Evolutionary conservation across 345 rosid genomes (phyloP), one percentile per base, ranked within the genome.

Genomic region (sweet orange (Citrus sinensis)): DNA sequence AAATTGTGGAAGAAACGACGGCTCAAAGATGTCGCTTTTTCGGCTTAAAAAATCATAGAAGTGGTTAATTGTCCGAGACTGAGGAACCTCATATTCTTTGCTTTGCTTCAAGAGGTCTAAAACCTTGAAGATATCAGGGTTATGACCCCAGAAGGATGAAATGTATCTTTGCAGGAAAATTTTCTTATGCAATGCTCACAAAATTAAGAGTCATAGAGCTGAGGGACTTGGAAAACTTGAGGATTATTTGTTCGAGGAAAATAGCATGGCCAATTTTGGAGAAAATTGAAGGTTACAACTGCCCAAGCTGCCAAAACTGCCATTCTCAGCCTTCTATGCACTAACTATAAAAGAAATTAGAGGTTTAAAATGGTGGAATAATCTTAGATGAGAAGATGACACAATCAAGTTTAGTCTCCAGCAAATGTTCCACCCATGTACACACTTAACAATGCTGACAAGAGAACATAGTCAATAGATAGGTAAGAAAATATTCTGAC

Each of bases 231-330:
- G 8, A 13, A 4, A 78, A 42, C n/a, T 62, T 85, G 51, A 82
- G 37, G 76, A 55, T 16, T 30, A 62, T 85, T 20, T 78, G 81
- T 70, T 71, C 72, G 10, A 79, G 82, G 63, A 62, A 39, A 46
- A 62, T 75, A 22, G 60, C 64, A 13, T 80, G 73, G 82, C 81
- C 79, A 0, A 80, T 59, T 69, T 24, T 78, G 73, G 84, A 64
- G 72, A 75, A 27, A 60, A 73, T 85, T 51, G 84, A 78, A 73
- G 86, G 78, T 10, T 72, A 71, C 78, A 83, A 79, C 80, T 83
- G 85, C 25, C 76, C 35, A 65, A 39, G 80, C 71, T 83, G 65
- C 24, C 17, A 46, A 70, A 68, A 79, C 14, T 5, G 64, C 88
- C 86, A 6, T 74, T 81, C 37, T 49, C 82, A 25, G 63, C 71